Percentiles rank a stretch among this genome's conserved stretches.
These are phyloP conservation scores for Luffa acutangula DNA, from an alignment of 306 rosid species.

Conservation along the genomic window DNA sequence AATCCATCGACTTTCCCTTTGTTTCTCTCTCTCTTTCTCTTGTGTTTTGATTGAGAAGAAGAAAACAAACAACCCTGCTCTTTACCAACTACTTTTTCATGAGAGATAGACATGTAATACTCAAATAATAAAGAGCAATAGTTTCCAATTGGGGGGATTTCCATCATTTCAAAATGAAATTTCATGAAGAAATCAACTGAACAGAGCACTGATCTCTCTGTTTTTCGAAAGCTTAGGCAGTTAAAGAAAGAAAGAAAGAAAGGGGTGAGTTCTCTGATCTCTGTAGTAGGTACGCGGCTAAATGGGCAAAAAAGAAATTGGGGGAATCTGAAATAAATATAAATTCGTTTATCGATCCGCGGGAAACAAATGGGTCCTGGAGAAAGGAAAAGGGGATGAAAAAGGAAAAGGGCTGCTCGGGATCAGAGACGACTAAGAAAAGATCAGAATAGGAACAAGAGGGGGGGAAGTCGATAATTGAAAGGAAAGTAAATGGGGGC, in stretches of 20 bases:
- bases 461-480: conserved; percentile 30
- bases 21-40: not conserved
- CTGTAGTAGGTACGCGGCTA: not conserved
- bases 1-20: not conserved
- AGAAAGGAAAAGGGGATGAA: conserved; percentile 28
- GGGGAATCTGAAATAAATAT: not conserved
- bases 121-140: not conserved
- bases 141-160: not conserved
- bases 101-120: not conserved
- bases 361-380: conserved; percentile 45
- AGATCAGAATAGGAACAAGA: conserved; percentile 17
- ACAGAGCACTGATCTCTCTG: not conserved
- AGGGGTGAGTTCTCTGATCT: not conserved
- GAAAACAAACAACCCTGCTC: not conserved
- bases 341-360: conserved; percentile 7
- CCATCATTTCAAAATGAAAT: not conserved
- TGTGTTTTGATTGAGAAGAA: not conserved
- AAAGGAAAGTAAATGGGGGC: conserved; percentile 31
- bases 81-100: not conserved
- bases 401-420: conserved; percentile 47
- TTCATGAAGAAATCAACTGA: not conserved
- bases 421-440: conserved; percentile 64
- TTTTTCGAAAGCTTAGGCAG: not conserved
- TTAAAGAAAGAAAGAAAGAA: not conserved
- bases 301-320: not conserved